phyloP scores from a whole-genome alignment of 202 grass and related monocot species.

The Bolboschoenoplectus hybrid region DNA sequence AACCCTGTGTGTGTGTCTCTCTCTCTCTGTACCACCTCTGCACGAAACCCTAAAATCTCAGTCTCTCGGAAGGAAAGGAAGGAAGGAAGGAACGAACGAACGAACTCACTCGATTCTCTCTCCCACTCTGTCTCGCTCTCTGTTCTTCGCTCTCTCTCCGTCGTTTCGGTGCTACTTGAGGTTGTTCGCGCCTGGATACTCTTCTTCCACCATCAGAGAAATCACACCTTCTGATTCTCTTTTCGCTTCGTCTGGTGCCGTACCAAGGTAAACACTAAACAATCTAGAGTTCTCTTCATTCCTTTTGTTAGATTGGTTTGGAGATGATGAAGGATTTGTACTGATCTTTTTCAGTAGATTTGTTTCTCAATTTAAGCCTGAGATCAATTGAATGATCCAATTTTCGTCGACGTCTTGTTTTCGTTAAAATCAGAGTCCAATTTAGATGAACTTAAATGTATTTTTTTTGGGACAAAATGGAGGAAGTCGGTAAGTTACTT shows the following conservation, averaged over 20 bases:
- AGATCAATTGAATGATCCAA: not conserved
- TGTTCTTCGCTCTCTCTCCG: not conserved
- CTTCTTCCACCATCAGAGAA: not conserved
- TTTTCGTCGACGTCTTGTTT: not conserved
- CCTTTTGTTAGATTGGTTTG: slow-evolving; percentile 22
- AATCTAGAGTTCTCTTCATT: not conserved
- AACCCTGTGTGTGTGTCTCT: not conserved
- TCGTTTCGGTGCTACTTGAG: not conserved
- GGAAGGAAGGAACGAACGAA: not conserved
- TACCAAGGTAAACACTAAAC: slow-evolving; percentile 21
- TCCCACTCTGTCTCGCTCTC: not conserved
- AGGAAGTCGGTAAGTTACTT: not conserved
- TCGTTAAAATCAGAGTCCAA: not conserved
- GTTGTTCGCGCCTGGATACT: not conserved
- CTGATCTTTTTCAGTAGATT: not conserved
- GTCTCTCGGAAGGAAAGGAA: no score
- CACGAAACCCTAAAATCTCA: slow-evolving; percentile 36
- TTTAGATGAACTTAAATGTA: not conserved
- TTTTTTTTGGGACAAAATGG: not conserved
- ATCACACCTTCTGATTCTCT: not conserved
- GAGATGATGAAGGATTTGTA: not conserved
- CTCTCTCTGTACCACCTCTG: not conserved
- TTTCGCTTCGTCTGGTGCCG: not conserved
- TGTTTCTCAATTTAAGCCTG: not conserved
- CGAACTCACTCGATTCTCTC: not conserved